Percentiles rank a stretch among this genome's conserved stretches.
Conservation (phyloP, 192 early-diverging fungal species). For the Coemansia sp. region DNA sequence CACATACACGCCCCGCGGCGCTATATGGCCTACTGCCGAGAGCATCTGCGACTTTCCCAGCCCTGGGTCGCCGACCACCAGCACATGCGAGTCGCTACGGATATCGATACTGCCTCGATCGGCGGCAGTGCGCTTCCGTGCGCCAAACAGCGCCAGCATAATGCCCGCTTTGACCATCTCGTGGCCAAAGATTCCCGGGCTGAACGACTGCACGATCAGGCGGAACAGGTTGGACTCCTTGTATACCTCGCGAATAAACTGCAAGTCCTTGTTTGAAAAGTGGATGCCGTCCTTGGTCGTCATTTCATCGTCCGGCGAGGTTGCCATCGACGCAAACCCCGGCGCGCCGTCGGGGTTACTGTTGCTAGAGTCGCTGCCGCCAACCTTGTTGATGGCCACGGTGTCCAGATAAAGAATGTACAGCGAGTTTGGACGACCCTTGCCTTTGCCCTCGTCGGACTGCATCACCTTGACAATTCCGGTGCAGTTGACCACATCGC, state of each 20-base stretch:
- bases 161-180: conserved; percentile 84
- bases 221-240: conserved; percentile 61
- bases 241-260: conserved; percentile 64
- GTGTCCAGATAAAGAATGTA: conserved; percentile 71
- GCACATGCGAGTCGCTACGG: conserved; percentile 65
- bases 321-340: neutral
- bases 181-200: conserved; percentile 77
- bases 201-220: conserved; percentile 72
- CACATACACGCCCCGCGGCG: conserved; percentile 76
- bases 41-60: conserved; percentile 85
- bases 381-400: conserved; percentile 61
- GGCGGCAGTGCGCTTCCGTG: conserved; percentile 29
- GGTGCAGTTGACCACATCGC: conserved; percentile 72
- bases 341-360: conserved; percentile 17
- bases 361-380: conserved; percentile 37
- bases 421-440: conserved; percentile 54
- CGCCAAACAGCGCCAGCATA: conserved; percentile 73
- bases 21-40: conserved; percentile 72
- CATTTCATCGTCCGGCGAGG: conserved; percentile 34
- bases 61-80: conserved; percentile 83
- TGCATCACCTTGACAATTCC: conserved; percentile 74
- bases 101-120: conserved; percentile 51
- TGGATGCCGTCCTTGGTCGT: conserved; percentile 62
- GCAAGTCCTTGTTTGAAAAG: conserved; percentile 69
- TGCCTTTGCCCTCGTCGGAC: conserved; percentile 59